Conservation (phyloP, 495 filamentous ascomycete genomes). For the Beverwykella pulmonaria region DNA sequence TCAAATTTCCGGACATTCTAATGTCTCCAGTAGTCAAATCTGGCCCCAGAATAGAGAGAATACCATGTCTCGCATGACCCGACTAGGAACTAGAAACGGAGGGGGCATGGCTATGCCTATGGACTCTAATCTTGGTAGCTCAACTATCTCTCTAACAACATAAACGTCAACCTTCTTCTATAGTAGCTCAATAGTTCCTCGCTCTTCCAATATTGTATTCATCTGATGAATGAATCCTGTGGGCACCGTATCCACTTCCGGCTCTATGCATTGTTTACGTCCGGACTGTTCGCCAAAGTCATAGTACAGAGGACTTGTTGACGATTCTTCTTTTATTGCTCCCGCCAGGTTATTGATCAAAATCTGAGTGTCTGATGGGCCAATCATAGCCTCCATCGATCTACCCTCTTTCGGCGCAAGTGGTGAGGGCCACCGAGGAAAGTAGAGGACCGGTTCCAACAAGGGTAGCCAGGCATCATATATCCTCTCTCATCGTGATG, state of each 20-base stretch:
- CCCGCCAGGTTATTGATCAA: conserved; percentile 1
- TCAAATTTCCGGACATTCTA: background rate
- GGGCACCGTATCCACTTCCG: conserved; percentile 13
- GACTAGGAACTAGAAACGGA: conserved; percentile 35
- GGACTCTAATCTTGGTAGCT: conserved; percentile 38
- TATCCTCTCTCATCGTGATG: conserved; percentile 17
- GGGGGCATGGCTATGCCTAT: conserved; percentile 33
- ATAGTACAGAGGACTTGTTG: conserved; percentile 31
- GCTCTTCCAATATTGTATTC: conserved; percentile 35
- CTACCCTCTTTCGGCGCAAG: conserved; percentile 40
- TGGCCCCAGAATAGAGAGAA: conserved; percentile 38
- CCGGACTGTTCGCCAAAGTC: conserved; percentile 40
- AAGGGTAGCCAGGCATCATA: background rate
- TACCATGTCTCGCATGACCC: conserved; percentile 44
- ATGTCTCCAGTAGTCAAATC: conserved; percentile 21
- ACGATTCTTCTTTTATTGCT: background rate
- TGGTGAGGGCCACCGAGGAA: conserved; percentile 26
- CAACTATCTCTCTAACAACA: conserved; percentile 32
- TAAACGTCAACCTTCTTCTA: conserved; percentile 13
- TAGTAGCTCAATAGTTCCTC: conserved; percentile 3
- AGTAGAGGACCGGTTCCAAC: conserved; percentile 6
- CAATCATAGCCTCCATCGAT: conserved; percentile 38
- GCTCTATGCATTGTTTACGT: conserved; percentile 12
- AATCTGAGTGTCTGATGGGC: conserved; percentile 20
- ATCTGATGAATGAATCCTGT: conserved; percentile 32